A percentile compares a stretch with the other conserved stretches of the same genome.
Conservation (phyloP, 2,329 filamentous ascomycete species). For the Colletotrichum sojae region DNA sequence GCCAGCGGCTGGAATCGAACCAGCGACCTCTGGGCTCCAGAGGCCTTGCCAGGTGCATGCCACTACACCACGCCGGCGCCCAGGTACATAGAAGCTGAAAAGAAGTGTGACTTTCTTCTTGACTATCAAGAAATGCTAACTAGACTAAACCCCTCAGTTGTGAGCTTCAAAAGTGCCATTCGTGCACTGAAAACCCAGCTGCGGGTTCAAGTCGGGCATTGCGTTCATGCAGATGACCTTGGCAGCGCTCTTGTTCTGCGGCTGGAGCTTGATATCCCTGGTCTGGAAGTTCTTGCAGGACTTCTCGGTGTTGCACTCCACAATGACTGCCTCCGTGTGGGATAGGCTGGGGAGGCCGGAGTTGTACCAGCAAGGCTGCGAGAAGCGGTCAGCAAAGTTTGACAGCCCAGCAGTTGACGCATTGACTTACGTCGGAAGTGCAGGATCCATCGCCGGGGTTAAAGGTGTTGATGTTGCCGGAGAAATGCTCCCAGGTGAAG, state of each 20-base stretch:
- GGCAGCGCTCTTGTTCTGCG: conserved; percentile 47
- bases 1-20: too few species aligned
- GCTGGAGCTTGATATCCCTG: conserved; percentile 50
- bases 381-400: not conserved
- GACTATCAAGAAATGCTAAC: too few species aligned
- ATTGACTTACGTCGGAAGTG: conserved; percentile 47
- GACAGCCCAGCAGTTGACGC: not conserved
- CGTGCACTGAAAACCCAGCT: conserved; percentile 51
- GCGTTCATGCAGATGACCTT: conserved; percentile 54
- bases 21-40: too few species aligned
- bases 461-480: conserved; percentile 57
- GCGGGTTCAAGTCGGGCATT: conserved; percentile 49
- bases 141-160: not conserved
- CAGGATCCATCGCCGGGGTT: conserved; percentile 60
- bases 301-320: conserved; percentile 56
- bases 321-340: conserved; percentile 57
- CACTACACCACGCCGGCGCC: too few species aligned
- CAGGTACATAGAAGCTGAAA: too few species aligned
- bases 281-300: conserved; percentile 55
- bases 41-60: too few species aligned
- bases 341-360: conserved; percentile 53
- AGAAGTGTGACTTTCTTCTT: too few species aligned
- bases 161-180: conserved; percentile 48
- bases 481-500: conserved; percentile 58
- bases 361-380: conserved; percentile 59